Percentiles rank a stretch among this genome's conserved stretches.
Conservation (phyloP, 2,329 filamentous ascomycete genomes). For the Scytalidium lignicola region DNA sequence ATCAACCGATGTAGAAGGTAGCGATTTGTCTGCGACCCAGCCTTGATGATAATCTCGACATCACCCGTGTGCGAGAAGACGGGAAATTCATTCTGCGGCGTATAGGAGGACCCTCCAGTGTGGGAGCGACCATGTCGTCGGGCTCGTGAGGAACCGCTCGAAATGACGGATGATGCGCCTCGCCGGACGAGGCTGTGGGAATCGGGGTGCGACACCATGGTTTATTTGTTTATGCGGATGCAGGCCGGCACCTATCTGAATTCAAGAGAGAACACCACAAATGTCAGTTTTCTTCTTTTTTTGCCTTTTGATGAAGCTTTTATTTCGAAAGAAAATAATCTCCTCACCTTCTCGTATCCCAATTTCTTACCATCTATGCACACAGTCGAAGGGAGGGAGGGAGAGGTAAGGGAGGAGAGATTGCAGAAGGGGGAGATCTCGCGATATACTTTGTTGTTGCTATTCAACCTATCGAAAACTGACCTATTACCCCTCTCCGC, state of each 20-base stretch:
- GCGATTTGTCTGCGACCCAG: constrained; percentile 67
- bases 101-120: constrained; percentile 63
- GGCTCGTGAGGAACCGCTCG: constrained; percentile 49
- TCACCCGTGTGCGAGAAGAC: constrained; percentile 87
- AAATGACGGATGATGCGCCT: constrained; percentile 56
- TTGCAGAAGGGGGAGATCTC: neutral
- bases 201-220: constrained; percentile 61
- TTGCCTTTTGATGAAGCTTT: no score
- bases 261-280: neutral
- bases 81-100: constrained; percentile 85
- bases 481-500: neutral
- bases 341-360: no score
- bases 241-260: neutral
- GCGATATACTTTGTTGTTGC: neutral
- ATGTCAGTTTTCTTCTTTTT: no score
- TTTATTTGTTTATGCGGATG: constrained; percentile 1
- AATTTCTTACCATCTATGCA: neutral
- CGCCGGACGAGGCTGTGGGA: constrained; percentile 52
- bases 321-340: no score
- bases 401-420: neutral
- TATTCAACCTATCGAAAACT: neutral
- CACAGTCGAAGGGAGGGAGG: neutral
- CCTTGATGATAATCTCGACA: constrained; percentile 78
- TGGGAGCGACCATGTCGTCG: constrained; percentile 80
- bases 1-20: constrained; percentile 88